Base-by-base conservation (phyloP, 1,139 yeast species). In the Candida anutae region DNA sequence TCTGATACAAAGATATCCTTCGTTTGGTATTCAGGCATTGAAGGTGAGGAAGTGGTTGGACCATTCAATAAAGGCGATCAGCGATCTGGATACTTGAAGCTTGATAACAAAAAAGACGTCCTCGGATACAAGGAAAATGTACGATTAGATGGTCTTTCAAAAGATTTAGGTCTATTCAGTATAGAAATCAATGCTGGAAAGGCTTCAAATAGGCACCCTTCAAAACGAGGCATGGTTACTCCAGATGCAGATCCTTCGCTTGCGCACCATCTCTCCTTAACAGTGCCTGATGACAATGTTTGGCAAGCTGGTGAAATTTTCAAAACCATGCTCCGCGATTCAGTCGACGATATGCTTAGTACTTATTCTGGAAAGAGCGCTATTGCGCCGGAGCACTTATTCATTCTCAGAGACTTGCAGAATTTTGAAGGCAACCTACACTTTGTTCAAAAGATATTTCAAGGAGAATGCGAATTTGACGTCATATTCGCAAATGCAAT, bases 271-370 rank as follows among this genome's bases (percentile, higher is more conserved):
- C 45, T 77, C 21, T 74, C 90, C 15, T 56, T 88, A 38, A 62
- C 58, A 14, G 78, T 84, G 3, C 95, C 95, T 0, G 74, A 70
- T 43, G 84, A 72, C 24, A 68, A 76, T 35, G 65, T 74, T 5
- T 88, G 96, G 96, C 68, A 68, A 45, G 94, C 94, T 2, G 69
- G 69, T 35, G 95, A 85, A 32, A 69, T 88, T 5, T 82, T 79
- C 46, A 58, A 75, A 45, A 73, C 87, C 0, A 42, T 87, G 36
- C 45, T 85, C 23, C 79, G 78, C 42, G 93, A 84, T 32, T 73
- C 83, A 3, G 57, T 87, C 11, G 55, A 66, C 30, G 56, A 59
- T n/a, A 46, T 79, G 18, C 45, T 67, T 13, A 62, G 62, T 16
- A 45, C 44, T 5, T 52, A 58, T 28, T 62, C 58, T 3, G 40